Evolutionary conservation across 805 yeast genomes (phyloP).

Genomic region (Candida dendrica): DNA sequence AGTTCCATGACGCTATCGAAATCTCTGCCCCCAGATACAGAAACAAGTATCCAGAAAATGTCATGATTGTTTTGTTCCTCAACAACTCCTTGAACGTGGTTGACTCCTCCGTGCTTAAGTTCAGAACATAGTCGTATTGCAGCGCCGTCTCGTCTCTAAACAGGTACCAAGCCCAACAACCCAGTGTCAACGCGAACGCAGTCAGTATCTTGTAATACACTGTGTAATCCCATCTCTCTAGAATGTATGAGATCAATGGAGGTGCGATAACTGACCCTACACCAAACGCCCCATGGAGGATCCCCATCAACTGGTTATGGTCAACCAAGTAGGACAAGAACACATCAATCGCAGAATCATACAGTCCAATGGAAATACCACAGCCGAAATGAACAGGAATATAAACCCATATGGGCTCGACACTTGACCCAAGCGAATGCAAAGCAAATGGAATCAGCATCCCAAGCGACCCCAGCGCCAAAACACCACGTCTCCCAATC

Average conservation of each 20-base stretch:
- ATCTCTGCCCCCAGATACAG: conserved; percentile 68
- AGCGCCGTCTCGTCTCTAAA: conserved; percentile 38
- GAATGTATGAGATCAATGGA: conserved; percentile 43
- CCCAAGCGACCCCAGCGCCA: conserved; percentile 25
- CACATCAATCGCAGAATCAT: conserved; percentile 49
- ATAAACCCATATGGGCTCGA: conserved; percentile 25
- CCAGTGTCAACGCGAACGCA: not conserved
- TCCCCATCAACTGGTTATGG: conserved; percentile 52
- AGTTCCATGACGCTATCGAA: conserved; percentile 64
- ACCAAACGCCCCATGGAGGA: conserved; percentile 65
- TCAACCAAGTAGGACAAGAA: conserved; percentile 41
- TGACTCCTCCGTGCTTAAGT: conserved; percentile 7
- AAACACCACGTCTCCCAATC: conserved; percentile 43
- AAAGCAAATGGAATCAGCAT: conserved; percentile 33
- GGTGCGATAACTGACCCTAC: conserved; percentile 68
- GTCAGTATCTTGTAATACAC: not conserved
- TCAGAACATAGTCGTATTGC: conserved; percentile 20
- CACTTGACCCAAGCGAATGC: conserved; percentile 32
- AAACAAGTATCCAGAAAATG: conserved; percentile 46
- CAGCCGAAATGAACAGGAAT: conserved; percentile 30
- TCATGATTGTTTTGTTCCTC: conserved; percentile 32
- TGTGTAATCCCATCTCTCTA: conserved; percentile 11
- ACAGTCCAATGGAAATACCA: conserved; percentile 51
- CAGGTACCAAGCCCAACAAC: conserved; percentile 25
- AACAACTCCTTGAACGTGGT: conserved; percentile 12